A percentile compares a stretch with the other conserved stretches of the same genome.
phyloP scores from a whole-genome alignment of 78 protist species.

The Planoprotostelium fungivorum region DNA sequence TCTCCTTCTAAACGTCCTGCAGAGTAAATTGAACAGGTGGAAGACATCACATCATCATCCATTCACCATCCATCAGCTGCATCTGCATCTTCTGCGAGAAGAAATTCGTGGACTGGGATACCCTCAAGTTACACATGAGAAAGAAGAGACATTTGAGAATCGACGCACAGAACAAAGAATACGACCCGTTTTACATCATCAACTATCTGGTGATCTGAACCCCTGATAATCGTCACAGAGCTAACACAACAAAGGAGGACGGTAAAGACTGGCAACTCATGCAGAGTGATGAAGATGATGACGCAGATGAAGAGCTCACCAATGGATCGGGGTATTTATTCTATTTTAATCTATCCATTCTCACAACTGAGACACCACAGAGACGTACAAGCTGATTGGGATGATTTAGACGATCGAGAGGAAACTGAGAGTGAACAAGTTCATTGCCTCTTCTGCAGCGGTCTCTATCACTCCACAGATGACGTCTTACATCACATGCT shows the following conservation, averaged over 20 bases:
- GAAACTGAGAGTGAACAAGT: not conserved
- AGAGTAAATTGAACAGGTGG: conserved; percentile 6
- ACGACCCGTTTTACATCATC: conserved; percentile 54
- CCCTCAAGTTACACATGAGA: conserved; percentile 51
- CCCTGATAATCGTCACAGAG: conserved; percentile 49
- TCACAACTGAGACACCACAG: not conserved
- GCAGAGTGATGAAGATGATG: not conserved
- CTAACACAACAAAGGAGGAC: conserved; percentile 26
- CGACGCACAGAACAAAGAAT: conserved; percentile 39
- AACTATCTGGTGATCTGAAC: conserved; percentile 28
- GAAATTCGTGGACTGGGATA: conserved; percentile 22
- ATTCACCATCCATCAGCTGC: not conserved
- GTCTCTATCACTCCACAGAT: not conserved
- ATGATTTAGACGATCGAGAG: conserved; percentile 6
- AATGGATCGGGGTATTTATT: not conserved
- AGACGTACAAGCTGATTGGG: conserved; percentile 14
- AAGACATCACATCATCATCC: not conserved
- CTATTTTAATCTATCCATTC: not conserved
- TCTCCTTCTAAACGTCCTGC: conserved; percentile 22
- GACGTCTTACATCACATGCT: not conserved
- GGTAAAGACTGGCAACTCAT: conserved; percentile 6
- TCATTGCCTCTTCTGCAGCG: not conserved
- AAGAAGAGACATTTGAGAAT: conserved; percentile 56
- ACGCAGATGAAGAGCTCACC: not conserved
- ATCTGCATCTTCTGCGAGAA: conserved; percentile 62